Conservation (phyloP, 352 stramenopile genomes). For the Pythium oligandrum region DNA sequence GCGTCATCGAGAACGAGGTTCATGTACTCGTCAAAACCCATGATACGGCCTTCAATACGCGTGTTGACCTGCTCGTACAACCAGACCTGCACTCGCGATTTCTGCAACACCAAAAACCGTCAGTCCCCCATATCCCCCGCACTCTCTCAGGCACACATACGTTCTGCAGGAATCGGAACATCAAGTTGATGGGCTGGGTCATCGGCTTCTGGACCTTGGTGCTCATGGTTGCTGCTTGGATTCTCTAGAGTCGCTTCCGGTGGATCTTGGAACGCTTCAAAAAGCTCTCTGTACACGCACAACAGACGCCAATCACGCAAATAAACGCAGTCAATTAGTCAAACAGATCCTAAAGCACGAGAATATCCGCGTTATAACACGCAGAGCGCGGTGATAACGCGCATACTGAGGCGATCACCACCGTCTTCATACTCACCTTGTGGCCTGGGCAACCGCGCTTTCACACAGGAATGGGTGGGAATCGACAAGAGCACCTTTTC, state of each 20-base stretch:
- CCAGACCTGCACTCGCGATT: slow-evolving; percentile 98
- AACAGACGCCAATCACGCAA: too few relatives aligned
- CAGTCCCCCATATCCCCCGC: too few relatives aligned
- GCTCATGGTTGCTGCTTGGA: slow-evolving; percentile 55
- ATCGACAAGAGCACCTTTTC: slow-evolving; percentile 14
- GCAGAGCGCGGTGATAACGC: not conserved
- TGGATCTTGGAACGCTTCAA: too few relatives aligned
- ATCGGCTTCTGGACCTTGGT: slow-evolving; percentile 98
- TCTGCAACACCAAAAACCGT: slow-evolving; percentile 37
- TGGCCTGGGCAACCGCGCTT: slow-evolving; percentile 2
- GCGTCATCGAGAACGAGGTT: slow-evolving; percentile 99
- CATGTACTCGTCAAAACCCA: slow-evolving; percentile 99
- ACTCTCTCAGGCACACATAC: slow-evolving; percentile 37
- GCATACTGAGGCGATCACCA: not conserved
- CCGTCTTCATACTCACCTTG: slow-evolving; percentile 10
- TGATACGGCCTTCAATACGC: slow-evolving; percentile 99
- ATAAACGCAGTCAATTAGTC: too few relatives aligned
- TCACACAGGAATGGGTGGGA: slow-evolving; percentile 19
- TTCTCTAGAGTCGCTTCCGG: too few relatives aligned
- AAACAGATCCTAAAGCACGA: too few relatives aligned
- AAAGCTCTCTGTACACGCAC: too few relatives aligned
- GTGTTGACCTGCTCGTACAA: slow-evolving; percentile 99
- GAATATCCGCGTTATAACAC: too few relatives aligned
- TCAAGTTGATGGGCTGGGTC: slow-evolving; percentile 99
- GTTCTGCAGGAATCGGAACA: slow-evolving; percentile 98